Conservation (phyloP, 805 yeast species). For the Nakazawaea pomicola region DNA sequence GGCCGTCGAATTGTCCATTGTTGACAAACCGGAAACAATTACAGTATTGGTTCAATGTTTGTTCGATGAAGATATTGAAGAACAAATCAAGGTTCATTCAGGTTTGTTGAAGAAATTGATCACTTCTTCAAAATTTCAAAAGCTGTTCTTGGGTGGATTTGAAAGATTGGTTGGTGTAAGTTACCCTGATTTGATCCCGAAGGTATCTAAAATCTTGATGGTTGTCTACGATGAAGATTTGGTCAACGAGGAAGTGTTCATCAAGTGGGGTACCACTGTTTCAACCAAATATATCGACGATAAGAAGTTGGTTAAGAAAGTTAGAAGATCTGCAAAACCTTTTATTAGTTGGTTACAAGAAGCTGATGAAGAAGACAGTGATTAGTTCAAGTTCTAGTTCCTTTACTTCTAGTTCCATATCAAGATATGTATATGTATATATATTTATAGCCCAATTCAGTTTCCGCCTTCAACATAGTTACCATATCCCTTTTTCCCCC, state of each 20-base stretch:
- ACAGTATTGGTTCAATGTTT: slow-evolving; percentile 91
- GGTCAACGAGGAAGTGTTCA: slow-evolving; percentile 74
- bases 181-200: slow-evolving; percentile 61
- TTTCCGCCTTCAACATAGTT: too few species aligned
- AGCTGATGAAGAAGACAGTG: slow-evolving; percentile 73
- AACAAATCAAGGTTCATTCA: slow-evolving; percentile 68
- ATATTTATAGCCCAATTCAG: too few species aligned
- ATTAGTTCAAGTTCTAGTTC: slow-evolving; percentile 10
- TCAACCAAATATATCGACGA: slow-evolving; percentile 85
- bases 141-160: slow-evolving; percentile 89
- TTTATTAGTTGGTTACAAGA: slow-evolving; percentile 92
- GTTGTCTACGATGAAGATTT: slow-evolving; percentile 80
- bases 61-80: slow-evolving; percentile 71
- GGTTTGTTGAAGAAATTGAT: slow-evolving; percentile 81
- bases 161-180: slow-evolving; percentile 88
- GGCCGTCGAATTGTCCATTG: slow-evolving; percentile 73
- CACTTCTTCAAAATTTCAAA: slow-evolving; percentile 65
- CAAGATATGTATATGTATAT: too few species aligned
- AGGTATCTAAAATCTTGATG: slow-evolving; percentile 78
- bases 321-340: slow-evolving; percentile 93
- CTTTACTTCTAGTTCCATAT: too few species aligned
- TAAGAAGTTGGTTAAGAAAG: slow-evolving; percentile 87
- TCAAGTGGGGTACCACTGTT: slow-evolving; percentile 85
- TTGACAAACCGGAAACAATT: slow-evolving; percentile 67
- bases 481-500: too few species aligned